Evolutionary conservation across 169 alveolate genomes (phyloP), one percentile per base, ranked within the genome.

Genomic region (Cryptosporidium baileyi): DNA sequence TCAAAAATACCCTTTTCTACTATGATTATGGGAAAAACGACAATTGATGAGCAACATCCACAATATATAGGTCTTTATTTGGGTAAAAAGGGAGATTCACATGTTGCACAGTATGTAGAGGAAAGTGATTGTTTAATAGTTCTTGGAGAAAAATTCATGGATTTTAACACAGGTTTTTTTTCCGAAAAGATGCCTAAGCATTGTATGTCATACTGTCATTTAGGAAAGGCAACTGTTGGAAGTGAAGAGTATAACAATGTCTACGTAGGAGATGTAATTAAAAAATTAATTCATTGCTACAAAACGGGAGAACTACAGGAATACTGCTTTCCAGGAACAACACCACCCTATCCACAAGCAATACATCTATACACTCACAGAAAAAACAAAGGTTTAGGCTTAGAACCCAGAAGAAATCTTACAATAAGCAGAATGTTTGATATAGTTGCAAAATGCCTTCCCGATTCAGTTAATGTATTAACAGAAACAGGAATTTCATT

Each of bases 111-210:
- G 11, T 59, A 52, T 52, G 28, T 89, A 28, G 91, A 61, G 28
- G 74, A 82, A 38, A 63, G 89, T n/a, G 92, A 89, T 45, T 89
- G 92, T 38, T 80, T 89, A n/a, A 47, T 89, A 13, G 17, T 89
- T 32, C 38, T 89, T n/a, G 92, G 92, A 11, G 92, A 89, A 36
- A 89, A 88, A 80, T 38, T 89, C 34, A 89, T 91, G 61, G 92
- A 89, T 51, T 89, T 88, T 32, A 89, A 89, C 61, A 89, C 92
- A n/a, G 92, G 92, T 3, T 85, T 85, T 22, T 89, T 89, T 62
- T 52, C 92, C 0, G 89, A 63, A 22, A 15, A 34, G 30, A 32
- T 89, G 11, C 85, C 85, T 11, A 57, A 41, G 38, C 47, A 74
- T 40, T 57, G 60, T 36, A 74, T 57, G 74, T 32, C 40, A 1